Conservation (phyloP, 192 early-diverging fungal genomes). For the Gonapodya prolifera region DNA sequence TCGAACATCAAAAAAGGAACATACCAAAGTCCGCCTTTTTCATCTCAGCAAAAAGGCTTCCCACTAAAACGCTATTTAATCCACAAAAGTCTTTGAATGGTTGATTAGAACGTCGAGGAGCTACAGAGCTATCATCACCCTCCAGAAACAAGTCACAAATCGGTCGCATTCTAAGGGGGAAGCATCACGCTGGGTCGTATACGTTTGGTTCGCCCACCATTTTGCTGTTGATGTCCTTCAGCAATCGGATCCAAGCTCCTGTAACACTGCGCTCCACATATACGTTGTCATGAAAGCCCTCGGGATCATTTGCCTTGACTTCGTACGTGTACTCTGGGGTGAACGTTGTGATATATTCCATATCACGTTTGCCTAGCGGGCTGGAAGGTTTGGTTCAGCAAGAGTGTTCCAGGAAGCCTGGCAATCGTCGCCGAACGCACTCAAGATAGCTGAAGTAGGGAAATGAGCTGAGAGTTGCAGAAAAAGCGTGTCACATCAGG, state of each 20-base stretch:
- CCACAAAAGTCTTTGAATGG: background rate
- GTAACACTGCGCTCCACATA: background rate
- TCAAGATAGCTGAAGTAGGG: background rate
- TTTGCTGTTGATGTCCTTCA: background rate
- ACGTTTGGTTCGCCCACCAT: background rate
- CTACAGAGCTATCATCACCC: background rate
- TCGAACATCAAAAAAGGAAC: too few species aligned
- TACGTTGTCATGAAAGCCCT: background rate
- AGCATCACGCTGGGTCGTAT: background rate
- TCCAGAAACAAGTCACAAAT: background rate
- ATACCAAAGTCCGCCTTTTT: background rate
- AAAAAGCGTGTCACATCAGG: background rate
- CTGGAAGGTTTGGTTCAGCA: background rate
- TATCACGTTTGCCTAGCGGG: background rate
- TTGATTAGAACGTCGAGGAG: background rate
- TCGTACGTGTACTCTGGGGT: background rate
- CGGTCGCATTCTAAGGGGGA: background rate
- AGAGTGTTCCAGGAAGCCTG: too few species aligned
- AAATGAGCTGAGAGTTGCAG: background rate
- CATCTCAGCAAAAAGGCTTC: background rate
- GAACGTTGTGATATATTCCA: background rate
- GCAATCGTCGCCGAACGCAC: too few species aligned
- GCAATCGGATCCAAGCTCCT: background rate
- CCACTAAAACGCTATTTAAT: background rate
- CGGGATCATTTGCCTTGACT: background rate